Percentiles rank a stretch among this genome's conserved stretches.
phyloP scores from a whole-genome alignment of 345 rosid genomes.

The Nephelium lappaceum region DNA sequence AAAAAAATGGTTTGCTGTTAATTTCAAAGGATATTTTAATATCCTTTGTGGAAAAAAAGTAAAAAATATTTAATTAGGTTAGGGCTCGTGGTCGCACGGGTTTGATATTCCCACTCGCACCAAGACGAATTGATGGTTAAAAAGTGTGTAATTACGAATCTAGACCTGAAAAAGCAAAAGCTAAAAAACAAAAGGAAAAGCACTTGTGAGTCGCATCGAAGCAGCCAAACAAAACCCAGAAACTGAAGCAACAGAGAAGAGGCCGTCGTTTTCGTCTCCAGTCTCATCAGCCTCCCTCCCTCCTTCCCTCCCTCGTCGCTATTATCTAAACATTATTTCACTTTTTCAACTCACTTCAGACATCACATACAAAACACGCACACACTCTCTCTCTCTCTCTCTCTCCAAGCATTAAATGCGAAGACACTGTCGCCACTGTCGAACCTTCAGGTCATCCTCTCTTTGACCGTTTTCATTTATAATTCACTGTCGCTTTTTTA shows the following conservation, averaged over 20 bases:
- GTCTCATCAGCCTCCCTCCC: background rate
- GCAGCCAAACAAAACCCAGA: constrained; percentile 20
- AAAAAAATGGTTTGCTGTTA: too few species aligned
- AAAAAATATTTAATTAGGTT: too few species aligned
- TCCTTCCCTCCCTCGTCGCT: too few species aligned
- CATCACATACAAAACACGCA: background rate
- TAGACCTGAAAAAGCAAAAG: background rate
- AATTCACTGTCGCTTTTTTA: background rate
- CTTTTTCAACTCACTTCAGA: constrained; percentile 1
- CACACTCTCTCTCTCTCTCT: background rate
- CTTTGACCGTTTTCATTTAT: background rate
- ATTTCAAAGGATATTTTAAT: too few species aligned
- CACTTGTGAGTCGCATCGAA: constrained; percentile 23
- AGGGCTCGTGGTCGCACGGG: too few species aligned
- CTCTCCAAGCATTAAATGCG: constrained; percentile 25
- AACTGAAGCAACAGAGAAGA: constrained; percentile 3
- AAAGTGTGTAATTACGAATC: too few species aligned
- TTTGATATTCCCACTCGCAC: too few species aligned
- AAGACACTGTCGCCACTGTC: background rate
- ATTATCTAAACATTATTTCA: background rate
- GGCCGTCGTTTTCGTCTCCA: background rate
- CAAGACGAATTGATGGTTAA: too few species aligned
- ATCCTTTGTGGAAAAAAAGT: too few species aligned
- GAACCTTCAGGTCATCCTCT: background rate
- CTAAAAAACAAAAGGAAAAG: background rate